Evolutionary conservation across 768 basidiomycete species (phyloP).

Genomic region (Pleurotus sapidus): DNA sequence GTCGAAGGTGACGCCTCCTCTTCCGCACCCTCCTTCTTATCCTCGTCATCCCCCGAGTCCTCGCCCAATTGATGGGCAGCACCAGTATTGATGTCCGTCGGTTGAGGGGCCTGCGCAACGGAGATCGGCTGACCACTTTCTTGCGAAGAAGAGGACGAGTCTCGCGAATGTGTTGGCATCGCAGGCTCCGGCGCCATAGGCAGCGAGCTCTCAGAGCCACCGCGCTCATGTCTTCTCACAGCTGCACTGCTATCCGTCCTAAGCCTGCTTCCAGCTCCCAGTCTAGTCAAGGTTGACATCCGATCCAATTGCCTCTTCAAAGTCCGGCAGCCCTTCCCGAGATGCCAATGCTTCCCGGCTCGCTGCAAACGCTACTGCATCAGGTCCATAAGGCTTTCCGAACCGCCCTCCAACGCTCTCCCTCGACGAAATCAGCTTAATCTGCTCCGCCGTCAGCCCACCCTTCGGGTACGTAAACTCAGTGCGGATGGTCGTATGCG

Average conservation of each 20-base stretch:
- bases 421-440: constrained; percentile 67
- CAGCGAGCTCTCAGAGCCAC: not conserved
- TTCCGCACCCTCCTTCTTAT: not conserved
- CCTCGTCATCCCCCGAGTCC: too few relatives aligned
- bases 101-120: not conserved
- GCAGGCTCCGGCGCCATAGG: not conserved
- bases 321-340: constrained; percentile 47
- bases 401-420: constrained; percentile 62
- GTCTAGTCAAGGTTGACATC: not conserved
- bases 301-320: constrained; percentile 30
- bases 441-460: constrained; percentile 61
- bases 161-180: not conserved
- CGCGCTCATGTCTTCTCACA: not conserved
- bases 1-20: not conserved
- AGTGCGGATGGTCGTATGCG: constrained; percentile 69
- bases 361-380: constrained; percentile 64
- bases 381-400: constrained; percentile 73
- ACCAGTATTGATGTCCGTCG: not conserved
- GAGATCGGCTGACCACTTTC: not conserved
- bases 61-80: not conserved
- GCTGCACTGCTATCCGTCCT: not conserved
- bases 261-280: not conserved
- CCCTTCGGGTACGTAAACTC: constrained; percentile 66
- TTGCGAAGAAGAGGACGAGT: not conserved
- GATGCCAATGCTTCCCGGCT: constrained; percentile 30